phyloP scores from a whole-genome alignment of 2,329 filamentous ascomycete genomes.

The Gremmenia infestans region DNA sequence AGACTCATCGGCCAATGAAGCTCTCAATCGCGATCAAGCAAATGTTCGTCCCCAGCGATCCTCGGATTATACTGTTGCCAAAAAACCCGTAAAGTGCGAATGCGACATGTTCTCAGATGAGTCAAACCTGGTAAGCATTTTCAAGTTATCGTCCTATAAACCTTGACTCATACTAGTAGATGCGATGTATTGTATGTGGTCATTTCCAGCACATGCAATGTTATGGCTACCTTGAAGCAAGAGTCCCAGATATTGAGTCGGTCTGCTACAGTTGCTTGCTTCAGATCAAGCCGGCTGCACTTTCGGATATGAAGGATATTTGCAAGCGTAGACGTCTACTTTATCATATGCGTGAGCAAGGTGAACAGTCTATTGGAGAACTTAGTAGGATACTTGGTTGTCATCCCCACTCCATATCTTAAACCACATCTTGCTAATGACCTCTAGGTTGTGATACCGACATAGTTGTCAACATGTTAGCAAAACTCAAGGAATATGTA shows the following conservation, averaged over 20 bases:
- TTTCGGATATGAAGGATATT: conserved; percentile 6
- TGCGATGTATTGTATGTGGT: conserved; percentile 18
- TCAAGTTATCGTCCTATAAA: neutral
- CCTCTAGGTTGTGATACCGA: neutral
- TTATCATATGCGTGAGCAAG: conserved; percentile 9
- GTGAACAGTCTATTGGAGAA: conserved; percentile 10
- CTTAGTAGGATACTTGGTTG: neutral
- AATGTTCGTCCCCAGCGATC: neutral
- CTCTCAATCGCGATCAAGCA: neutral
- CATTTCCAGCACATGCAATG: conserved; percentile 18
- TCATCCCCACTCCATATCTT: neutral
- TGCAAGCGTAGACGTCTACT: conserved; percentile 15
- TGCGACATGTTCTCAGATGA: conserved; percentile 7
- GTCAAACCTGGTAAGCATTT: conserved; percentile 9
- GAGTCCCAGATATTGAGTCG: neutral
- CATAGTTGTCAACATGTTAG: neutral
- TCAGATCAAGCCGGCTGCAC: neutral
- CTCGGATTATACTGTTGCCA: too few species aligned
- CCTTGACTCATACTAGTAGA: conserved; percentile 8
- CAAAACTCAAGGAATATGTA: neutral
- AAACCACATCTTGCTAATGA: neutral
- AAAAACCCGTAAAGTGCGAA: conserved; percentile 6
- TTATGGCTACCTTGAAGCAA: conserved; percentile 20
- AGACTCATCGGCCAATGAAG: neutral
- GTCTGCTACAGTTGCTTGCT: conserved; percentile 21